A percentile compares a stretch with the other conserved stretches of the same genome.
These are phyloP conservation scores for Aspergillus latus DNA, from an alignment of 2,329 filamentous ascomycete genomes.

Conservation along the genomic window DNA sequence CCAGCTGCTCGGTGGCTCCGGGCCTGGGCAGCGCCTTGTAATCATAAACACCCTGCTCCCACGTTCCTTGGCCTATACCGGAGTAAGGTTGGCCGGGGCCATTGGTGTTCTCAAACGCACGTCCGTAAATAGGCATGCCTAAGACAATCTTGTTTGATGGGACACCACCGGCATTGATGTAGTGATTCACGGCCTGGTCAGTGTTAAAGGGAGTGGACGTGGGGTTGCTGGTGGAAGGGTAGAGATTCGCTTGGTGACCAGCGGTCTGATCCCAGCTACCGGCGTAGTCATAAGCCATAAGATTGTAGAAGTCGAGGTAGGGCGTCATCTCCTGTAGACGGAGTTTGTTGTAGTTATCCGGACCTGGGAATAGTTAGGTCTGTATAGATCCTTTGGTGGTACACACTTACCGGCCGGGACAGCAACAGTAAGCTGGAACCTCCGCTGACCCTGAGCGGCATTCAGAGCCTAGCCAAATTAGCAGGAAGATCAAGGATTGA, in stretches of 20 bases:
- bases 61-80: slow-evolving; percentile 72
- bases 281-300: slow-evolving; percentile 84
- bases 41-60: slow-evolving; percentile 84
- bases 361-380: slow-evolving; percentile 27
- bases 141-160: slow-evolving; percentile 72
- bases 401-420: slow-evolving; percentile 44
- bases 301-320: slow-evolving; percentile 55
- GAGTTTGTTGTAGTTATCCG: slow-evolving; percentile 44
- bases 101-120: slow-evolving; percentile 76
- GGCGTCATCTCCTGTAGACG: slow-evolving; percentile 46
- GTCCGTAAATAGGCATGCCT: slow-evolving; percentile 95
- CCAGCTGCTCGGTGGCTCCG: slow-evolving; percentile 64
- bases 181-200: slow-evolving; percentile 67
- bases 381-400: background rate
- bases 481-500: background rate
- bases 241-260: slow-evolving; percentile 82
- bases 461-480: slow-evolving; percentile 35
- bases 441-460: slow-evolving; percentile 40
- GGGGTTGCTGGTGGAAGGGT: slow-evolving; percentile 59
- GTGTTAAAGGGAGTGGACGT: slow-evolving; percentile 76
- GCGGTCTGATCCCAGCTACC: slow-evolving; percentile 73
- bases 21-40: slow-evolving; percentile 78
- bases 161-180: slow-evolving; percentile 62
- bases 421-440: slow-evolving; percentile 51
- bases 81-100: slow-evolving; percentile 70